Base-by-base conservation (phyloP, 2,329 filamentous ascomycete genomes). In the Botrytis tulipae region DNA sequence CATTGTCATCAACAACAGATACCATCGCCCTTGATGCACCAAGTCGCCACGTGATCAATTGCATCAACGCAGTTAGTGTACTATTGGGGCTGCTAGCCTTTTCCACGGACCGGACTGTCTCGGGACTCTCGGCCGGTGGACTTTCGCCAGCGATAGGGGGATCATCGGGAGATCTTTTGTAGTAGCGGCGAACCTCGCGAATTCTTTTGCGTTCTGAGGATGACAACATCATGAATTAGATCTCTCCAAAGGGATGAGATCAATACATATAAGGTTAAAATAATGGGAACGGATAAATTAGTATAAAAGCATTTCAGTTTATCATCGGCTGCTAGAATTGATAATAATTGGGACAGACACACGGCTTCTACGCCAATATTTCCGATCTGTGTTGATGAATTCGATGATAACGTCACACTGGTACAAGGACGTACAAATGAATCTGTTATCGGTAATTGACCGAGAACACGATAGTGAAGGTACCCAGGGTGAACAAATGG, bases 1-100 rank as follows among this genome's bases (percentile, higher is more conserved):
- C 68, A 61, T 74, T 63, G 14, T 79, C 75, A 73, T 84, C 83
- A 57, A 86, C 82, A 54, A 87, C 78, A 42, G 83, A 84, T 32
- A 87, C 81, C 77, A 87, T 82, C 65, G 81, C 82, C 20, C 85
- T 82, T 73, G 83, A 82, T 35, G 82, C 82, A 40, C 82, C 80
- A 67, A 87, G 79, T 0, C 84, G 82, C 37, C 87, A 80, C 1
- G 85, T 82, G 14, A 83, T 83, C n/a, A 88, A 80, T 77, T 87
- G 86, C 3, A 85, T 79, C 68, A 83, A 81, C 9, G 82, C 81
- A 10, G 81, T 80, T 60, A 86, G 80, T 62, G 82, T 82, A 4
- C 82, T 83, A 76, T 83, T 85, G 46, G 82, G 78, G 70, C 70
- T 75, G 63, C 70, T 73, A 48, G 66, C 69, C 20, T 71, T 72